These are phyloP conservation scores for Apophysomyces elegans DNA, from an alignment of 371 early-diverging fungal genomes.

Conservation along the genomic window DNA sequence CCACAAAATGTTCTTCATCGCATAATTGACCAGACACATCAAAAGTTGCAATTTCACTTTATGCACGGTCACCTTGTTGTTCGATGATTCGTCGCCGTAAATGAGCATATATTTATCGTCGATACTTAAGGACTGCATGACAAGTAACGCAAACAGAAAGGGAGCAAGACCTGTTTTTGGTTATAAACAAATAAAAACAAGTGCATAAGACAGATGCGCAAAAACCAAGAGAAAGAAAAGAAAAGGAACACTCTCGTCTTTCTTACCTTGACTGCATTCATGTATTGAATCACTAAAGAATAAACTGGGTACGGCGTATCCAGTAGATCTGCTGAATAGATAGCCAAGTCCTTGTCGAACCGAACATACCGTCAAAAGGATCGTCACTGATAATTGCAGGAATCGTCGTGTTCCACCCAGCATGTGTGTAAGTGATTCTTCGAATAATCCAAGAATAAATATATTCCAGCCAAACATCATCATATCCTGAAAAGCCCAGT, in stretches of 20 bases:
- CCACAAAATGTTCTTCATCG: conserved; percentile 64
- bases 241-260: neutral
- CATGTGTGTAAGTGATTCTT: conserved; percentile 52
- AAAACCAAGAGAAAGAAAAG: neutral
- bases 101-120: conserved; percentile 56
- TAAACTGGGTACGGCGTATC: conserved; percentile 58
- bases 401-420: conserved; percentile 53
- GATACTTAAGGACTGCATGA: conserved; percentile 60
- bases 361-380: conserved; percentile 31
- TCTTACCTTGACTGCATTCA: conserved; percentile 65
- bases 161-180: conserved; percentile 55
- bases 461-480: conserved; percentile 50
- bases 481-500: conserved; percentile 36
- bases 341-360: conserved; percentile 54
- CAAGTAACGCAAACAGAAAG: conserved; percentile 57
- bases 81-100: conserved; percentile 39
- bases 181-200: no score
- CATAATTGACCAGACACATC: conserved; percentile 58
- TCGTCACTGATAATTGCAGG: conserved; percentile 32
- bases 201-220: neutral
- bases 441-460: conserved; percentile 53
- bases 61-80: conserved; percentile 46
- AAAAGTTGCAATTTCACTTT: conserved; percentile 53
- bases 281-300: conserved; percentile 66
- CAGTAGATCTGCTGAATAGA: conserved; percentile 59